Percentiles rank a stretch among this genome's conserved stretches.
phyloP scores from a whole-genome alignment of 352 stramenopile genomes.

The Saprolegnia diclina region DNA sequence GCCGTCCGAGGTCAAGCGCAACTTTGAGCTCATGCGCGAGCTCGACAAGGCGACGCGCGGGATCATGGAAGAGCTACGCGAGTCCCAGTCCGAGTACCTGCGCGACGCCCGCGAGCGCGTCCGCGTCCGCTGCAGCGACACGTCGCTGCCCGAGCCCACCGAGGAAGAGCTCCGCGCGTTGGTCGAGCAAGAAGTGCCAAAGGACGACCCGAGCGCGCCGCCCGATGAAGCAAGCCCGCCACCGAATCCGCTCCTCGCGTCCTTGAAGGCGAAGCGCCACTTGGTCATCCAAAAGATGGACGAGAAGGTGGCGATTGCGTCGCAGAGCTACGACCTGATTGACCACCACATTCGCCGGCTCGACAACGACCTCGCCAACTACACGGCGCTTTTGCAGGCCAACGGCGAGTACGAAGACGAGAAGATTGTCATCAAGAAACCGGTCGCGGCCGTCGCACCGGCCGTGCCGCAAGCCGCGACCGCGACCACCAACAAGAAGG shows the following conservation, averaged over 20 bases:
- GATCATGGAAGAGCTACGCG: conserved; percentile 68
- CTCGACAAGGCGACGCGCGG: conserved; percentile 62
- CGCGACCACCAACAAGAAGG: conserved; percentile 23
- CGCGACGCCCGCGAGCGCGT: conserved; percentile 52
- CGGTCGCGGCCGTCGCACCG: not conserved
- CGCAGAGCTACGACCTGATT: conserved; percentile 81
- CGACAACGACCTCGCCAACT: conserved; percentile 71
- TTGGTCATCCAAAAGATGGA: conserved; percentile 79
- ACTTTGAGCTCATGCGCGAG: conserved; percentile 86
- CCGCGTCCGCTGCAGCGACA: conserved; percentile 50
- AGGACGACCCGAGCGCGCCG: not conserved
- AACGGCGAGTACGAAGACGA: conserved; percentile 81
- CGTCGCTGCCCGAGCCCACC: conserved; percentile 42
- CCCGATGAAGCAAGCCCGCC: conserved; percentile 25
- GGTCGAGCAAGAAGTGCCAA: conserved; percentile 45
- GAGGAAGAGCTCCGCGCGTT: conserved; percentile 60
- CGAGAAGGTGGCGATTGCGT: conserved; percentile 83
- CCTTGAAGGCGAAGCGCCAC: conserved; percentile 52
- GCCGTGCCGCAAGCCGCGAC: not conserved
- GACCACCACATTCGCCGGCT: conserved; percentile 81
- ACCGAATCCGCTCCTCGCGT: conserved; percentile 28
- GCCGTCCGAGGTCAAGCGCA: conserved; percentile 84
- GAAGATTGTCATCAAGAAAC: conserved; percentile 45
- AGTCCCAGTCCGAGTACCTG: conserved; percentile 59
- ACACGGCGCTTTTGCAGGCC: conserved; percentile 57